Percentiles rank a stretch among this genome's conserved stretches.
phyloP scores from a whole-genome alignment of 768 basidiomycete species.

The Thelephora ganbajun region DNA sequence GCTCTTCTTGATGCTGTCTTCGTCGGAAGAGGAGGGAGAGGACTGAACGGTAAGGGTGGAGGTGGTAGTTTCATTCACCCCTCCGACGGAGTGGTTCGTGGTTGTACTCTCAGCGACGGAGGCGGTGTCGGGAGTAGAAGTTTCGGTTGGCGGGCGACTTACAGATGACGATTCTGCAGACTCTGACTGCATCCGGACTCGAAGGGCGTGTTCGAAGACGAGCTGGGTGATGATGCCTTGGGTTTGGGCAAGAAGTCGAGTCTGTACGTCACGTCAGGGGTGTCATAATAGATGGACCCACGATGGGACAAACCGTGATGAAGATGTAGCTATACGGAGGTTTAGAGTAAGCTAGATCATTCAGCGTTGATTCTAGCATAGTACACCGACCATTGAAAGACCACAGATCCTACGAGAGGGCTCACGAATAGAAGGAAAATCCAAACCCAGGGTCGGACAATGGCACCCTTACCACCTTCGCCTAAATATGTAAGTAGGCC shows the following conservation, averaged over 20 bases:
- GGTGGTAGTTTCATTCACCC: constrained; percentile 5
- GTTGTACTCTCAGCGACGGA: constrained; percentile 2
- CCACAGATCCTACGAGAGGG: constrained; percentile 19
- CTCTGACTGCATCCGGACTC: constrained; percentile 47
- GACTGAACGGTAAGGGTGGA: constrained; percentile 4
- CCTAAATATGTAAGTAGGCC: constrained; percentile 26
- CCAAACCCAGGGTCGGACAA: constrained; percentile 37
- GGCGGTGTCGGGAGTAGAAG: constrained; percentile 9
- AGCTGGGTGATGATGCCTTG: constrained; percentile 41
- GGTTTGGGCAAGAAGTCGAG: constrained; percentile 29
- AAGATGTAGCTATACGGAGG: constrained; percentile 9
- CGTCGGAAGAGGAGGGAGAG: background rate
- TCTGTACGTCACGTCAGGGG: constrained; percentile 11
- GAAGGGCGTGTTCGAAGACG: constrained; percentile 42
- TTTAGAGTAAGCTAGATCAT: background rate
- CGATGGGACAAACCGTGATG: constrained; percentile 14
- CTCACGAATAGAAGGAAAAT: constrained; percentile 21
- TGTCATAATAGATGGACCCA: background rate
- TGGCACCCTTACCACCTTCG: constrained; percentile 19
- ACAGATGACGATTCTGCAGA: background rate
- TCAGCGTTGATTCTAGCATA: background rate
- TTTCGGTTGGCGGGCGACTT: constrained; percentile 4
- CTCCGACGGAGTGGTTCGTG: background rate
- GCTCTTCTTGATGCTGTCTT: background rate
- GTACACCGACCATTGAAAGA: constrained; percentile 25